Evolutionary conservation across 139 green algal species (phyloP), one percentile per base, ranked within the genome.

Genomic region (Chlamydomonas applanata): DNA sequence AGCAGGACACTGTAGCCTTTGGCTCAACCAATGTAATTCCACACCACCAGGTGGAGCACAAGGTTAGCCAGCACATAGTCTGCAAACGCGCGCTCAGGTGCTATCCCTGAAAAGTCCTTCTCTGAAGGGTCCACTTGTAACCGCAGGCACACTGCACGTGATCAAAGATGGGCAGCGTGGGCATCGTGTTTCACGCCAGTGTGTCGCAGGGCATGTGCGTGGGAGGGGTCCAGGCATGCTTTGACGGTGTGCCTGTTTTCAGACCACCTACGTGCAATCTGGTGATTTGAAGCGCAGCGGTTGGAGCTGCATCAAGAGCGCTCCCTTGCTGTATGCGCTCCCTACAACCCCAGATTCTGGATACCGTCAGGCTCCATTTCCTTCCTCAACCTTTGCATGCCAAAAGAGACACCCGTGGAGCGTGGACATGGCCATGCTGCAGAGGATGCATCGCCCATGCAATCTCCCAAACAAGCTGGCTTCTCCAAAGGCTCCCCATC

Each of bases 51-150:
- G 69, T 91, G 91, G 3, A 97, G 78, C 22, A 92, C 74, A 19
- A 82, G 67, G 75, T 85, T 90, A 25, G 87, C 88, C 0, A 97
- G 65, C 25, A 86, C 82, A 52, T 93, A 96, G 71, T 95, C 92
- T n/a, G 87, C 89, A 76, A 93, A 92, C n/a, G 90, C 92, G 0
- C 84, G 70, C 69, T 93, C 84, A 20, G 79, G 83, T 14, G 83
- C 85, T 29, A 88, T 65, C 29, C 75, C 76, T 3, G 81, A 65
- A 64, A 91, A 88, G 27, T 90, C 84, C 52, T 79, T 80, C 35
- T 87, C 93, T 33, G 35, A 61, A 1, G 88, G 82, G 45, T 90
- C 81, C 52, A 90, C 74, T 76, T 95, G 90, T 82, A 96, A 90
- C 3, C 91, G 69, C 75, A 96, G 71, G 62, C 84, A 92, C 19